These are phyloP conservation scores for Amphichorda felina DNA, from an alignment of 2,329 filamentous ascomycete genomes.

Conservation along the genomic window DNA sequence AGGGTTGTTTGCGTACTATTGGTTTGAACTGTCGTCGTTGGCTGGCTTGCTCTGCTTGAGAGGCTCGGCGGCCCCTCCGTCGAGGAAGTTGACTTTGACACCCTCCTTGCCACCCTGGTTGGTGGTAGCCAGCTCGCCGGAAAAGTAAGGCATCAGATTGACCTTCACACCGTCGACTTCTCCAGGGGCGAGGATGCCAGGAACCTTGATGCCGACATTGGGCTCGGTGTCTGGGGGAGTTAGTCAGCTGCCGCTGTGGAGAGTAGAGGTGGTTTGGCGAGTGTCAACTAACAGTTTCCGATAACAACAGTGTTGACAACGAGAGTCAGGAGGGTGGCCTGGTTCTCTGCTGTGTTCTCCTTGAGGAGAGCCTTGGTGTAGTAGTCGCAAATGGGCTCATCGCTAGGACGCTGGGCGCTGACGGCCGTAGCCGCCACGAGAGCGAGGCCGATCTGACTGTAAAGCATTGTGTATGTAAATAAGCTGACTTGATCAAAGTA, in stretches of 20 bases:
- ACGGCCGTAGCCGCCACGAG: slow-evolving; percentile 8
- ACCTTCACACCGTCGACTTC: slow-evolving; percentile 36
- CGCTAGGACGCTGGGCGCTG: slow-evolving; percentile 31
- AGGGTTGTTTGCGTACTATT: slow-evolving; percentile 37
- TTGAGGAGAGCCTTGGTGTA: slow-evolving; percentile 48
- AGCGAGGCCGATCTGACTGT: too few species aligned
- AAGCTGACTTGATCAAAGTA: too few species aligned
- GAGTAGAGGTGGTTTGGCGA: neutral
- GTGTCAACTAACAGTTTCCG: slow-evolving; percentile 42
- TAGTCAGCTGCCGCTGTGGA: neutral
- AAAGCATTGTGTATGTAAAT: too few species aligned
- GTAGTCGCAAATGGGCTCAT: slow-evolving; percentile 48
- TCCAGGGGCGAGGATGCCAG: slow-evolving; percentile 44
- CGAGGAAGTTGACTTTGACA: slow-evolving; percentile 46
- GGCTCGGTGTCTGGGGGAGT: slow-evolving; percentile 40
- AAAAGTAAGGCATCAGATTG: slow-evolving; percentile 49
- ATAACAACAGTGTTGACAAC: slow-evolving; percentile 53
- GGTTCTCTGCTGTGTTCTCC: slow-evolving; percentile 47
- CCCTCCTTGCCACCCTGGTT: slow-evolving; percentile 35
- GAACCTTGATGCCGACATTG: slow-evolving; percentile 37
- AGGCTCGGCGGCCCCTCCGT: slow-evolving; percentile 43
- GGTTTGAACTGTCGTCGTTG: slow-evolving; percentile 34
- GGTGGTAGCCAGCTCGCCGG: slow-evolving; percentile 37
- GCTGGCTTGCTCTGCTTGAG: slow-evolving; percentile 43
- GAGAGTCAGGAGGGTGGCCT: slow-evolving; percentile 40